Base-by-base conservation (phyloP, 495 filamentous ascomycete genomes). In the Letharia lupina region DNA sequence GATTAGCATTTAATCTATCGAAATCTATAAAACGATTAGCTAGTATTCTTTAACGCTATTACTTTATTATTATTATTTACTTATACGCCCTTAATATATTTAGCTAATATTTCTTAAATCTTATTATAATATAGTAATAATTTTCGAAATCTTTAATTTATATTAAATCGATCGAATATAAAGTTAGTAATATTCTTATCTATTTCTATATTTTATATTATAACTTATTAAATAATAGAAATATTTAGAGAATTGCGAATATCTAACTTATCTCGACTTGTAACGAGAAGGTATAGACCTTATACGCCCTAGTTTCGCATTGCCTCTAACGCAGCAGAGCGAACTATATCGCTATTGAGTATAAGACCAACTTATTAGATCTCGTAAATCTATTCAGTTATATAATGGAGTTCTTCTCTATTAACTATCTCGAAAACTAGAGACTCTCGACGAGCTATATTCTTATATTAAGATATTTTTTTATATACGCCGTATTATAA, bases 301-400 rank as follows among this genome's bases (percentile, higher is more conserved):
- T 69, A 62, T 28, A 73, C 11, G 0, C 2, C 35, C 76, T 75
- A 76, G 2, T 60, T 18, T n/a, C 71, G 73, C 54, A 77, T 71
- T 16, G 13, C 47, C 47, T 69, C 28, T 40, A 77, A 60, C 12
- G 70, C 66, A 50, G 67, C 20, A 71, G 62, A 10, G 66, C 69
- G 67, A 70, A 16, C 35, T 78, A 63, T 12, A 77, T 76, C 39
- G 71, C 70, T 12, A 71, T 75, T 16, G 76, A 77, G 61, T 73
- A 76, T 0, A 77, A 71, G n/a, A 80, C 70, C 16, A 75, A 77
- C 61, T 79, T 80, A 20, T 77, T 76, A 70, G 73, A 79, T 42
- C 77, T 77, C 11, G 77, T 71, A 60, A 79, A 76, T 1, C 77
- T 77, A 50, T 75, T 70, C 0, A 80, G 58, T 77, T 77, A 80